phyloP scores from a whole-genome alignment of 495 filamentous ascomycete genomes.

The Xanthoparmelia taractica region DNA sequence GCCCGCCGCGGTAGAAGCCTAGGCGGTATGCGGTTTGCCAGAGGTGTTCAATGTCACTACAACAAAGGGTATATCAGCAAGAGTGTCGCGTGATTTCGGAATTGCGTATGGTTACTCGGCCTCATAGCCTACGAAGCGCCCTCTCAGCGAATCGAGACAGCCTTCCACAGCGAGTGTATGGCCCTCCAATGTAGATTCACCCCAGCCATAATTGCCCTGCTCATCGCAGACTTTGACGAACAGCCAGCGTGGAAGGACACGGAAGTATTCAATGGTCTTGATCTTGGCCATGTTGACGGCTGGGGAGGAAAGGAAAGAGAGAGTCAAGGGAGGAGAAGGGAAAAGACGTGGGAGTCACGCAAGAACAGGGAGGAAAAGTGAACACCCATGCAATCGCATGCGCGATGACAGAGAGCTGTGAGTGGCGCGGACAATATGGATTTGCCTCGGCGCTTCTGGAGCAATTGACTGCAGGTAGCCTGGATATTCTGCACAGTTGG shows the following conservation, averaged over 20 bases:
- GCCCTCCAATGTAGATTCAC: constrained; percentile 69
- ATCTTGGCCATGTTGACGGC: constrained; percentile 53
- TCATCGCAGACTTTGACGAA: constrained; percentile 71
- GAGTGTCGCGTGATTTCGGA: not conserved
- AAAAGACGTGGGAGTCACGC: not conserved
- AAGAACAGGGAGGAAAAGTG: not conserved
- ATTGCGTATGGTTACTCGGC: constrained; percentile 50
- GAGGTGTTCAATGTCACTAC: constrained; percentile 71
- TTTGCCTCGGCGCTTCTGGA: constrained; percentile 13
- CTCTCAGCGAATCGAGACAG: constrained; percentile 58
- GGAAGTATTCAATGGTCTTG: constrained; percentile 63
- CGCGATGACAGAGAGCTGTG: constrained; percentile 10
- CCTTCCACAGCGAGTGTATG: constrained; percentile 72
- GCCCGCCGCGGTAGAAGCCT: constrained; percentile 74
- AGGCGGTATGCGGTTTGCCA: constrained; percentile 67
- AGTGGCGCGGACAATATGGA: constrained; percentile 15
- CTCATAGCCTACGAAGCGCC: constrained; percentile 58
- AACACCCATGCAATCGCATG: constrained; percentile 9
- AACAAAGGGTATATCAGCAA: constrained; percentile 18
- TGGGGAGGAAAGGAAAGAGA: not conserved
- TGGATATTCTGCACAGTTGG: not conserved
- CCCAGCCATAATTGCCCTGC: constrained; percentile 61
- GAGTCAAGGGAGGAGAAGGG: constrained; percentile 2
- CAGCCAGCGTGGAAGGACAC: constrained; percentile 66
- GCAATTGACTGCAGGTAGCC: constrained; percentile 4